Conservation (phyloP, 768 basidiomycete genomes). For the Pisolithus orientalis region DNA sequence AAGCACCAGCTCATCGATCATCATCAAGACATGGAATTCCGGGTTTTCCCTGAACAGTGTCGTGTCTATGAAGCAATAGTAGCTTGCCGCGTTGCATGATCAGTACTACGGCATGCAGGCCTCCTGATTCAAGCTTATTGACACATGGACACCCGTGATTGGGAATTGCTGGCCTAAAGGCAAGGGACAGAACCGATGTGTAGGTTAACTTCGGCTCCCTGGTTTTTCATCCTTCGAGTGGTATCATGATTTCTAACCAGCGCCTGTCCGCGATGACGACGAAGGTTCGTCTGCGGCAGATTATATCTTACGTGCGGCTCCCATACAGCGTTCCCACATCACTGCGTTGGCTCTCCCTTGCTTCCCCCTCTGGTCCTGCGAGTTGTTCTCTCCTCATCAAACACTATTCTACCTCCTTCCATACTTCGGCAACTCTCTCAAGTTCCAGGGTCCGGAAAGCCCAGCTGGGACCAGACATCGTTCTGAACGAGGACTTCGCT, state of each 20-base stretch:
- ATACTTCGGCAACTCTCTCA: constrained; percentile 79
- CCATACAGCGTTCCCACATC: constrained; percentile 90
- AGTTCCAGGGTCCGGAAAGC: constrained; percentile 49
- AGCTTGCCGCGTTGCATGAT: too few species aligned
- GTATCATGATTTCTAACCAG: constrained; percentile 39
- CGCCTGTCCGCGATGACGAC: constrained; percentile 29
- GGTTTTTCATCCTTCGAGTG: background rate
- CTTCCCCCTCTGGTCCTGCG: constrained; percentile 90
- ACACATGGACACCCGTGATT: too few species aligned
- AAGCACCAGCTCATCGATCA: too few species aligned
- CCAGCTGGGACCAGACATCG: too few species aligned
- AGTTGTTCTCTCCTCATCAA: constrained; percentile 83
- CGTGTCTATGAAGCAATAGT: too few species aligned
- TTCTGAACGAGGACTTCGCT: background rate
- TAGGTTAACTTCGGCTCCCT: too few species aligned
- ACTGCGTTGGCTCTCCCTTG: constrained; percentile 92
- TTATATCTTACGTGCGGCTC: constrained; percentile 72
- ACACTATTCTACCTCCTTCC: constrained; percentile 96
- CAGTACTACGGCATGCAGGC: too few species aligned
- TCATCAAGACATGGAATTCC: too few species aligned
- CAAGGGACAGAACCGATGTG: too few species aligned
- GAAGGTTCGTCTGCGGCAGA: constrained; percentile 44
- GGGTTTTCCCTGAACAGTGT: too few species aligned
- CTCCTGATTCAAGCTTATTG: too few species aligned
- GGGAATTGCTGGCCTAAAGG: too few species aligned